Percentiles rank a stretch among this genome's conserved stretches.
These are phyloP conservation scores for Mimosa bimucronata DNA, from an alignment of 306 rosid species.

Conservation along the genomic window DNA sequence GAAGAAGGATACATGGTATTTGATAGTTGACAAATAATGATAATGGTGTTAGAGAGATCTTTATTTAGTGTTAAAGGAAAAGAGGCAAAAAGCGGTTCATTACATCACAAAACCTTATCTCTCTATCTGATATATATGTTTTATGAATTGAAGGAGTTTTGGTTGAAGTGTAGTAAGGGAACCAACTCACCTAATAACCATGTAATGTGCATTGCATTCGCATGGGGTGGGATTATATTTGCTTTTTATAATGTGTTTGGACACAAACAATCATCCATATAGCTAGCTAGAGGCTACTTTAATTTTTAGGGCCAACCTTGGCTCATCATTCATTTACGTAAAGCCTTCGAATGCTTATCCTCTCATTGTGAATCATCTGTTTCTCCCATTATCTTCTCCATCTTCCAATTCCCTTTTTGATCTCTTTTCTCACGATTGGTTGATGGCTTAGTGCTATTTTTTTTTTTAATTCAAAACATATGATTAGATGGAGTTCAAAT, in stretches of 20 bases:
- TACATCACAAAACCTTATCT: constrained; percentile 50
- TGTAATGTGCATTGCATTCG: constrained; percentile 18
- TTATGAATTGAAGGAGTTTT: neutral
- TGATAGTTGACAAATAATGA: neutral
- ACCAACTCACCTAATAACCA: constrained; percentile 5
- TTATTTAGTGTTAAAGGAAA: constrained; percentile 22
- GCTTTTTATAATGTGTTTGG: constrained; percentile 22
- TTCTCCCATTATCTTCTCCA: constrained; percentile 28
- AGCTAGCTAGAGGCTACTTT: neutral
- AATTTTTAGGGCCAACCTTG: constrained; percentile 33
- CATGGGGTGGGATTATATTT: constrained; percentile 4
- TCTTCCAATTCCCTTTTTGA: neutral
- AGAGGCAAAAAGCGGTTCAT: constrained; percentile 37
- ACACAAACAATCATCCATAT: constrained; percentile 29
- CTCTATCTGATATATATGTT: neutral
- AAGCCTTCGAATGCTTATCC: constrained; percentile 49
- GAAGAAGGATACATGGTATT: constrained; percentile 30
- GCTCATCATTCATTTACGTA: constrained; percentile 42
- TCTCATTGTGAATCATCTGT: constrained; percentile 27
- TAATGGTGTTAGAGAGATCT: constrained; percentile 15
- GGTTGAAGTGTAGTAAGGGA: neutral
- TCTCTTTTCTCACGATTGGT: constrained; percentile 26
- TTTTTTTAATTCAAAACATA: neutral
- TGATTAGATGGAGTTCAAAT: neutral
- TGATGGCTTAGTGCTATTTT: constrained; percentile 27